phyloP scores from a whole-genome alignment of 805 yeast species.

The Teunomyces gatunensis region DNA sequence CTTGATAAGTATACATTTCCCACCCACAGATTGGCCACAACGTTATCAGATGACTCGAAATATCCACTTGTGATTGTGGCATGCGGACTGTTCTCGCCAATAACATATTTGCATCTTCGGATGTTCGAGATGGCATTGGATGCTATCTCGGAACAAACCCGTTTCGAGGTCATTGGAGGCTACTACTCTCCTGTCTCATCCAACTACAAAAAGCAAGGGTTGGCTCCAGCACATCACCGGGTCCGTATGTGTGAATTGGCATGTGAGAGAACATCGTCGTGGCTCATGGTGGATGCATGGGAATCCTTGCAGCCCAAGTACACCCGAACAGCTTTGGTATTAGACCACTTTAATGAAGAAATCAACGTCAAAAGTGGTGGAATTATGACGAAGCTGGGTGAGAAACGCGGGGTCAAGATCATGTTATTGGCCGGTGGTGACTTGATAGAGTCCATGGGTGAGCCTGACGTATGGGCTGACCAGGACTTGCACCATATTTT shows the following conservation, averaged over 20 bases:
- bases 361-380: conserved; percentile 90
- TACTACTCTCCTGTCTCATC: conserved; percentile 93
- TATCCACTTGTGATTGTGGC: conserved; percentile 93
- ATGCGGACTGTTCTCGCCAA: conserved; percentile 95
- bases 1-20: conserved; percentile 78
- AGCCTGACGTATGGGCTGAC: conserved; percentile 99
- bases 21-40: conserved; percentile 74
- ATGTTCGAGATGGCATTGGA: conserved; percentile 99
- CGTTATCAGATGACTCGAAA: conserved; percentile 69
- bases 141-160: conserved; percentile 83
- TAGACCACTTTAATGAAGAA: conserved; percentile 96
- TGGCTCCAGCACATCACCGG: conserved; percentile 84
- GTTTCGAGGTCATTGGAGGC: conserved; percentile 95
- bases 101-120: conserved; percentile 88
- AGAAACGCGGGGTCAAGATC: conserved; percentile 79
- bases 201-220: conserved; percentile 88
- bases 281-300: conserved; percentile 99
- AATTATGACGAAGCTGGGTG: conserved; percentile 56
- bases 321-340: conserved; percentile 90
- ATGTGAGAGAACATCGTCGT: conserved; percentile 91
- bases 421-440: conserved; percentile 98
- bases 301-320: conserved; percentile 89
- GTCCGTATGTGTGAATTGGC: conserved; percentile 98
- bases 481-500: conserved; percentile 90
- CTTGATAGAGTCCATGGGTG: conserved; percentile 98